Evolutionary conservation across 139 green algal genomes (phyloP).

Genomic region (Chlorella ohadii): DNA sequence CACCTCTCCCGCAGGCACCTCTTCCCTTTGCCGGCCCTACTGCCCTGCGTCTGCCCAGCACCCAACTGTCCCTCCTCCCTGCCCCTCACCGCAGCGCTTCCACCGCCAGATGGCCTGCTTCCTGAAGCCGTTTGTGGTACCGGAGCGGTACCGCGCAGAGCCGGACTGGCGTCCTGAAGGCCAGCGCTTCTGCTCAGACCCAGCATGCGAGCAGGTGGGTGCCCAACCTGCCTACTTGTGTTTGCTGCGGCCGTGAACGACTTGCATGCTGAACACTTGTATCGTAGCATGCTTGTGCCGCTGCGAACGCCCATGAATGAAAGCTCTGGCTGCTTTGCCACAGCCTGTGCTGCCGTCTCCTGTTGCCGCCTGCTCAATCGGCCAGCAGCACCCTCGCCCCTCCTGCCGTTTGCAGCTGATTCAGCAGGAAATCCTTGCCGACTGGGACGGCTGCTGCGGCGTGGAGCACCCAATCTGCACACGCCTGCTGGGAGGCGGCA

Average conservation of each 20-base stretch:
- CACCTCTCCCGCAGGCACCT: too few species aligned
- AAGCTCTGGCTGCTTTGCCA: background rate
- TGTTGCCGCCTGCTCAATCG: background rate
- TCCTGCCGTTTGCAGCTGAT: background rate
- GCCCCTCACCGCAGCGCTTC: background rate
- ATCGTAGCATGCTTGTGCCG: too few species aligned
- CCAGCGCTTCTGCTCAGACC: background rate
- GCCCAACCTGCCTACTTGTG: background rate
- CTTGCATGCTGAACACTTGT: background rate
- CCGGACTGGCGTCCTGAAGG: background rate
- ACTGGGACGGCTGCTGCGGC: slow-evolving; percentile 2
- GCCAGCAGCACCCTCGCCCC: background rate
- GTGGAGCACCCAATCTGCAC: background rate
- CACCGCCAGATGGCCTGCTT: background rate
- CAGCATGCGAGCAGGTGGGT: background rate
- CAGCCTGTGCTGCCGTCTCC: background rate
- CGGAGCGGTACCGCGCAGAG: background rate
- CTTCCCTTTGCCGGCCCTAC: too few species aligned
- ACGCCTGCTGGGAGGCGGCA: background rate
- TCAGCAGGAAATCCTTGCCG: background rate
- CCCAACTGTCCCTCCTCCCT: too few species aligned
- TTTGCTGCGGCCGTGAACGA: too few species aligned
- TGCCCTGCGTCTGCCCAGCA: too few species aligned
- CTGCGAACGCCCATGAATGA: too few species aligned
- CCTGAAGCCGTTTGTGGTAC: background rate